These are phyloP conservation scores for Yarrowia galli DNA, from an alignment of 1,139 yeast genomes.

Conservation along the genomic window DNA sequence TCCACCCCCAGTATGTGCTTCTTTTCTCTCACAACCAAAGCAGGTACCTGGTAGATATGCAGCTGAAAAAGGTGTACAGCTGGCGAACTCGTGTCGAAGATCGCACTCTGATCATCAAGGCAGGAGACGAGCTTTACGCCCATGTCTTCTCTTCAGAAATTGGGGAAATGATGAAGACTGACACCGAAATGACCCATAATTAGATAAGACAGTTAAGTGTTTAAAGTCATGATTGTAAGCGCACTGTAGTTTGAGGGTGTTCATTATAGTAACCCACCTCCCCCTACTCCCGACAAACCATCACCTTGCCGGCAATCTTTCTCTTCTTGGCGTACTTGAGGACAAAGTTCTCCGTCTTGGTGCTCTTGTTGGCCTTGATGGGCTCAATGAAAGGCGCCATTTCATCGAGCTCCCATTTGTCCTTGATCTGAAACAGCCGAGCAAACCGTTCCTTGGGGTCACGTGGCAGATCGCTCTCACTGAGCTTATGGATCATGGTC, in stretches of 20 bases:
- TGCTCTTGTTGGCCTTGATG: slow-evolving; percentile 59
- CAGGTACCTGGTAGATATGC: background rate
- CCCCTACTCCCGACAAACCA: slow-evolving; percentile 13
- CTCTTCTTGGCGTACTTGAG: slow-evolving; percentile 79
- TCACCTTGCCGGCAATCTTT: slow-evolving; percentile 58
- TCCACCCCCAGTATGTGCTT: background rate
- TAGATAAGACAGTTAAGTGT: too few relatives aligned
- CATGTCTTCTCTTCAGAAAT: too few relatives aligned
- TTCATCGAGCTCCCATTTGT: slow-evolving; percentile 75
- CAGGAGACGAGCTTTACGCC: too few relatives aligned
- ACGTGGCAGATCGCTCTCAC: slow-evolving; percentile 57
- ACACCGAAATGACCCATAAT: too few relatives aligned
- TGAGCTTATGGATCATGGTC: slow-evolving; percentile 66
- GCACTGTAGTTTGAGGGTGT: too few relatives aligned
- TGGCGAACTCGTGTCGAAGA: too few relatives aligned
- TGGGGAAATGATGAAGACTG: too few relatives aligned
- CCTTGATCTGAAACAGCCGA: slow-evolving; percentile 65
- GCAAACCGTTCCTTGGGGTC: slow-evolving; percentile 65
- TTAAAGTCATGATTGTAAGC: too few relatives aligned
- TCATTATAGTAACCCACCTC: too few relatives aligned
- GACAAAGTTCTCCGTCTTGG: slow-evolving; percentile 72
- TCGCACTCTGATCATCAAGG: too few relatives aligned
- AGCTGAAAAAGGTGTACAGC: background rate
- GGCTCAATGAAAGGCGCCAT: slow-evolving; percentile 71
- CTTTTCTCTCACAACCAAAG: background rate